Evolutionary conservation across 257 asterid genomes (phyloP).

Genomic region (Ocimum tenuiflorum): DNA sequence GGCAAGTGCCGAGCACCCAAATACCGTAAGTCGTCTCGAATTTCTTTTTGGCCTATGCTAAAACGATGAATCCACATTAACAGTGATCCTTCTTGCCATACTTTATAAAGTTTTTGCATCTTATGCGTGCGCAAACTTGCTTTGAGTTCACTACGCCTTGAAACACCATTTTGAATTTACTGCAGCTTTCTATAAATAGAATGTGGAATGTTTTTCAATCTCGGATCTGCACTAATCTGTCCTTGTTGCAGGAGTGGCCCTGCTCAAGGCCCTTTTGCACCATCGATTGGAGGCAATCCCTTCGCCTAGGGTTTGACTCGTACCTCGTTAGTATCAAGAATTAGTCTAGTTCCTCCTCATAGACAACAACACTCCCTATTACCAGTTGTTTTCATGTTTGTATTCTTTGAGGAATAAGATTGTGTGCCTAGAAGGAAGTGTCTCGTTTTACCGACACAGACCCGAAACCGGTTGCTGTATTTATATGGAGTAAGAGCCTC

Average conservation of each 20-base stretch:
- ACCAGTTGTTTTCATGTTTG: not conserved
- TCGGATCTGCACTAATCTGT: no score
- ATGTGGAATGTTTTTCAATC: no score
- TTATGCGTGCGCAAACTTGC: no score
- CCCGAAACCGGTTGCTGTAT: not conserved
- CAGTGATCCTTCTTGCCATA: no score
- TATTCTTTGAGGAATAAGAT: constrained; percentile 1
- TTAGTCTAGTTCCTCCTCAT: not conserved
- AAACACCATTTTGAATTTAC: no score
- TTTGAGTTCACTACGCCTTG: no score
- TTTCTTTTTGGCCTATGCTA: not conserved
- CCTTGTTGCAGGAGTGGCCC: constrained; percentile 22
- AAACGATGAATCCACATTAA: no score
- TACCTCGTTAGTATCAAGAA: not conserved
- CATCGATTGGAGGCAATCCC: constrained; percentile 32
- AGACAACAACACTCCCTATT: no score
- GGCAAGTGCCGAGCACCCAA: constrained; percentile 23
- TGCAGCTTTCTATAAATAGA: no score
- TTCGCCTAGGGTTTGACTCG: constrained; percentile 19
- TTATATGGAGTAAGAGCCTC: not conserved
- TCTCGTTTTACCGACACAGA: not conserved
- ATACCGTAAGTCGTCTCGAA: constrained; percentile 17
- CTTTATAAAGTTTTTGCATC: no score
- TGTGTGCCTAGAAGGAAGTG: not conserved
- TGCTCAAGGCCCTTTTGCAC: constrained; percentile 23